Percentiles rank a stretch among this genome's conserved stretches.
These are phyloP conservation scores for Pelargonium fulgidum DNA, from an alignment of 441 rosid species.

Conservation along the genomic window DNA sequence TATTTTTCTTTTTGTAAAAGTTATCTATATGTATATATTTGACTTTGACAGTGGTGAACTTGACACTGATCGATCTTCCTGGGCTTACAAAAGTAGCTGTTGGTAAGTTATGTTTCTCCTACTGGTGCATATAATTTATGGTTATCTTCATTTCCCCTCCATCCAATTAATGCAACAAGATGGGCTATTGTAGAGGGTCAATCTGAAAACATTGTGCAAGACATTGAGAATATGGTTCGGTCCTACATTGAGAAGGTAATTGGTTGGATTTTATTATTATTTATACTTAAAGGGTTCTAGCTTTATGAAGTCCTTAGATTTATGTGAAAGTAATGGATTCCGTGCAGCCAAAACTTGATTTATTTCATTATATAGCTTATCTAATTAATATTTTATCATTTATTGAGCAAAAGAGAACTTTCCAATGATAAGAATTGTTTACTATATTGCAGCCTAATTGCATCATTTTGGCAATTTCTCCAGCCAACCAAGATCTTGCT, in stretches of 20 bases:
- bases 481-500: conserved; percentile 99
- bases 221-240: conserved; percentile 82
- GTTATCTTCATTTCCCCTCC: conserved; percentile 12
- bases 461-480: conserved; percentile 96
- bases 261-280: not conserved
- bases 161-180: conserved; percentile 8
- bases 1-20: conserved; percentile 9
- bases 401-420: not conserved
- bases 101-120: conserved; percentile 46
- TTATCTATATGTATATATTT: not conserved
- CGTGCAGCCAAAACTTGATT: too few species aligned
- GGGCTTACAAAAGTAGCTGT: conserved; percentile 97
- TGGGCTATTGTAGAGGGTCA: conserved; percentile 63
- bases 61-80: conserved; percentile 91
- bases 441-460: conserved; percentile 60
- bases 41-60: conserved; percentile 65
- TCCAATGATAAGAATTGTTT: not conserved
- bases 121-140: not conserved
- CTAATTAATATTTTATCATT: not conserved
- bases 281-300: not conserved
- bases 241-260: conserved; percentile 83
- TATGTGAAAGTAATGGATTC: not conserved
- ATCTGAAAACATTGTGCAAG: conserved; percentile 74
- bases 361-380: not conserved
- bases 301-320: not conserved